phyloP scores from a whole-genome alignment of 257 asterid species.

The Oldenlandia corymbosa region DNA sequence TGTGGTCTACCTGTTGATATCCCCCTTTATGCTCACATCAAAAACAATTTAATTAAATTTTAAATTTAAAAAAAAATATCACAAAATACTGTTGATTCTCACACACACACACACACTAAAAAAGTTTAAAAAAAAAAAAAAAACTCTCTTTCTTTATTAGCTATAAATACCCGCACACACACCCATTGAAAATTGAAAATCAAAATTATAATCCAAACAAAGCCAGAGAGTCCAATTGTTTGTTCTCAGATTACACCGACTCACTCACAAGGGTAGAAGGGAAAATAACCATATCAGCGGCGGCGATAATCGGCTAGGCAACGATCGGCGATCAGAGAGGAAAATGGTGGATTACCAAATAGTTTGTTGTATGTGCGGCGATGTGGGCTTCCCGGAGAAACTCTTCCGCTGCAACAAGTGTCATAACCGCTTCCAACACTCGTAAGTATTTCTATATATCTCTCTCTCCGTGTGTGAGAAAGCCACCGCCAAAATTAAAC shows the following conservation, averaged over 20 bases:
- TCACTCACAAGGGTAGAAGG: too few relatives aligned
- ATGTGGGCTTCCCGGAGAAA: conserved; percentile 87
- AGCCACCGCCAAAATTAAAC: too few relatives aligned
- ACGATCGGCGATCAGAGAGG: too few relatives aligned
- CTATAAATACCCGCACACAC: too few relatives aligned
- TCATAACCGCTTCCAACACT: conserved; percentile 85
- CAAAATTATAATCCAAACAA: too few relatives aligned
- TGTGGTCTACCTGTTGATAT: conserved; percentile 34
- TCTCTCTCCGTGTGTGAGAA: too few relatives aligned
- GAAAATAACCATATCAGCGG: not conserved
- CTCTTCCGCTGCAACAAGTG: conserved; percentile 95
- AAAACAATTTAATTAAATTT: too few relatives aligned
- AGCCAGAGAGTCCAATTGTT: too few relatives aligned
- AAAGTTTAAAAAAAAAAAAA: not conserved
- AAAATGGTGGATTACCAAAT: conserved; percentile 82
- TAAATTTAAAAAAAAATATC: too few relatives aligned
- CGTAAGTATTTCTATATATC: conserved; percentile 34
- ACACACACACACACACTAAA: too few relatives aligned
- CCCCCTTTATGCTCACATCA: conserved; percentile 15
- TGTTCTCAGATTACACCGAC: conserved; percentile 20
- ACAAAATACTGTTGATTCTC: not conserved
- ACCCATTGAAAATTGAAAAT: too few relatives aligned
- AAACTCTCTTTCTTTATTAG: too few relatives aligned
- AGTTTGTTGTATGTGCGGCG: conserved; percentile 96
- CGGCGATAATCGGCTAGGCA: not conserved